Evolutionary conservation across 768 basidiomycete species (phyloP).

Genomic region (Paxillus rubicundulus): DNA sequence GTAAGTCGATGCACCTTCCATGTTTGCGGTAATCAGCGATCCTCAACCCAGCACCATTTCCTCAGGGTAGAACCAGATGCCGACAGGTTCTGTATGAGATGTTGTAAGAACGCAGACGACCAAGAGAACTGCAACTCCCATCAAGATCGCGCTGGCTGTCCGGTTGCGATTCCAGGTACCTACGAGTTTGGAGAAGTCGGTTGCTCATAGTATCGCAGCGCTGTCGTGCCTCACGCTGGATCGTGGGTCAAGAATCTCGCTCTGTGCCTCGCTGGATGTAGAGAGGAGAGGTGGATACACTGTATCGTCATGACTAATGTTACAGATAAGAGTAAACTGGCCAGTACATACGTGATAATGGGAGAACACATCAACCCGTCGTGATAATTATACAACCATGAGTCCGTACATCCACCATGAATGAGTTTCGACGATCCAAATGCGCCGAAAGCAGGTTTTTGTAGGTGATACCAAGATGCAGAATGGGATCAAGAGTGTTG

Average conservation of each 20-base stretch:
- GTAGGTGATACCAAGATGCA: constrained; percentile 1
- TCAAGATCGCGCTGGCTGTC: constrained; percentile 44
- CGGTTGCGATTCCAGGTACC: constrained; percentile 41
- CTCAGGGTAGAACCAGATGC: constrained; percentile 45
- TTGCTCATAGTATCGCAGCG: constrained; percentile 28
- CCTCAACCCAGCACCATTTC: not conserved
- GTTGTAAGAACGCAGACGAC: constrained; percentile 41
- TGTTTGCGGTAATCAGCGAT: not conserved
- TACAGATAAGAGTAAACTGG: constrained; percentile 18
- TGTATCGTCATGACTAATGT: constrained; percentile 20
- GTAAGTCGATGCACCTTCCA: constrained; percentile 27
- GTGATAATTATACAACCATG: constrained; percentile 19
- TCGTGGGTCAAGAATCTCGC: not conserved
- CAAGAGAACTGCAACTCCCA: constrained; percentile 53
- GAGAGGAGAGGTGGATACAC: constrained; percentile 15
- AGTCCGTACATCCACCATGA: constrained; percentile 17
- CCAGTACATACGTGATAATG: constrained; percentile 15
- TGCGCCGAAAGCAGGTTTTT: constrained; percentile 11
- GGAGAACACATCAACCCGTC: constrained; percentile 2
- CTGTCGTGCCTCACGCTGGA: not conserved
- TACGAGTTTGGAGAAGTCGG: constrained; percentile 42
- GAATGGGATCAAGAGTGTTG: not conserved
- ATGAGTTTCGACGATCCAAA: constrained; percentile 8
- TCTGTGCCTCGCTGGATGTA: no score
- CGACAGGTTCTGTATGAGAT: constrained; percentile 48